Conservation (phyloP, 768 basidiomycete species). For the Boletus vinaceobasis region DNA sequence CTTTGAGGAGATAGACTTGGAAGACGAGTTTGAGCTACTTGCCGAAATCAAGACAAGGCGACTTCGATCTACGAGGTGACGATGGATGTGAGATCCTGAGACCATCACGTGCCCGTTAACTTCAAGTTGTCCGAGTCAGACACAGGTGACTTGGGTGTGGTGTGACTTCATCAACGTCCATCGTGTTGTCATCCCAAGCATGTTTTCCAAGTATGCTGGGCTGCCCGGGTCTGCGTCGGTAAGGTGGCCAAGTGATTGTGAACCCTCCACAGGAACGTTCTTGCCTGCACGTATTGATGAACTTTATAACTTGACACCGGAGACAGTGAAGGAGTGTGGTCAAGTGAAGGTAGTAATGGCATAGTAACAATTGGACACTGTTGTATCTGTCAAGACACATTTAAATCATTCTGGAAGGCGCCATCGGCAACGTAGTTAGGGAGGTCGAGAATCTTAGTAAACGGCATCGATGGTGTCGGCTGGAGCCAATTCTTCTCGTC, state of each 20-base stretch:
- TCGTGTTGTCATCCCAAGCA: constrained; percentile 45
- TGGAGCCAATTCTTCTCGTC: constrained; percentile 97
- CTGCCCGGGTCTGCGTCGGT: constrained; percentile 34
- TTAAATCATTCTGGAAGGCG: neutral
- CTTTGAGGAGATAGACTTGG: constrained; percentile 20
- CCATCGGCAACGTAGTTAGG: constrained; percentile 10
- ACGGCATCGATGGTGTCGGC: constrained; percentile 80
- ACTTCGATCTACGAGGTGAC: constrained; percentile 35
- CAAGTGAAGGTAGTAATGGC: constrained; percentile 26
- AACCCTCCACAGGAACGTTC: constrained; percentile 80
- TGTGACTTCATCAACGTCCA: constrained; percentile 51
- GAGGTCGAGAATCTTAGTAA: constrained; percentile 52
- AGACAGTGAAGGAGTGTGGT: constrained; percentile 28
- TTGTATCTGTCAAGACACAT: neutral
- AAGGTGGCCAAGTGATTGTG: constrained; percentile 30
- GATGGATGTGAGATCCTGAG: constrained; percentile 37
- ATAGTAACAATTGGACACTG: neutral
- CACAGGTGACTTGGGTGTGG: constrained; percentile 28
- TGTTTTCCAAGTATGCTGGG: constrained; percentile 73
- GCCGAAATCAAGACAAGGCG: constrained; percentile 30
- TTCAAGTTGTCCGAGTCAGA: constrained; percentile 39
- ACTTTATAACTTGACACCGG: constrained; percentile 43
- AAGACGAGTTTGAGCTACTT: constrained; percentile 30
- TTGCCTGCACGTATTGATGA: constrained; percentile 64
- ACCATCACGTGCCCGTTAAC: constrained; percentile 42